Conservation (phyloP, 2,329 filamentous ascomycete species). For the Ascochyta lentis region DNA sequence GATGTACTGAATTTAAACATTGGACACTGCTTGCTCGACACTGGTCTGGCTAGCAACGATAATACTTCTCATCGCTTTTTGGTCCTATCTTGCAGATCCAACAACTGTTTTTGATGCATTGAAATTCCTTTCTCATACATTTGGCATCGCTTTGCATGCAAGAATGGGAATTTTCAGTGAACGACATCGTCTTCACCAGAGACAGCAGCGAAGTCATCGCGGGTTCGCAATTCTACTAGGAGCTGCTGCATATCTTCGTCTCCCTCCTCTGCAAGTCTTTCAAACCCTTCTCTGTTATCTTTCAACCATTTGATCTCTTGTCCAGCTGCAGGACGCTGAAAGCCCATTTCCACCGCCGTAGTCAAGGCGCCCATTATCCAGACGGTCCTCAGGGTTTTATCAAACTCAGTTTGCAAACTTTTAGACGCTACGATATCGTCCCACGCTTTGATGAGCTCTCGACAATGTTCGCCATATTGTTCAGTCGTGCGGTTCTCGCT, state of each 20-base stretch:
- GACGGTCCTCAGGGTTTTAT: not conserved
- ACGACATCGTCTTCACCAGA: too few species aligned
- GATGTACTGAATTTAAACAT: too few species aligned
- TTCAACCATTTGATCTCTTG: conserved; percentile 5
- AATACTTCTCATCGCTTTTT: too few species aligned
- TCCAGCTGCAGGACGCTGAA: conserved; percentile 3
- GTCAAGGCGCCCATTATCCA: conserved; percentile 10
- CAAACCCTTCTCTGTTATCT: not conserved
- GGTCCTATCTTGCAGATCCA: too few species aligned
- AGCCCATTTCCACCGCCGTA: conserved; percentile 9
- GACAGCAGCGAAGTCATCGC: conserved; percentile 2
- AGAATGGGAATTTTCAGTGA: too few species aligned
- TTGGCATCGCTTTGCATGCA: too few species aligned
- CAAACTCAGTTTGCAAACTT: not conserved
- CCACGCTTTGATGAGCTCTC: not conserved
- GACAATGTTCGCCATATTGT: conserved; percentile 6
- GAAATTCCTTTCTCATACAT: too few species aligned
- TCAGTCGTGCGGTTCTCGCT: conserved; percentile 1
- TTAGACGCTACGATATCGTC: not conserved
- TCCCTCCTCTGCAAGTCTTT: not conserved
- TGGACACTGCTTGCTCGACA: too few species aligned
- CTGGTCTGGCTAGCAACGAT: too few species aligned
- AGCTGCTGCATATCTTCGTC: conserved; percentile 4
- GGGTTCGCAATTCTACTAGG: not conserved
- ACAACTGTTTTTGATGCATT: too few species aligned